Evolutionary conservation across 106 monocot species (phyloP).

Genomic region (Dendrobium officinale): DNA sequence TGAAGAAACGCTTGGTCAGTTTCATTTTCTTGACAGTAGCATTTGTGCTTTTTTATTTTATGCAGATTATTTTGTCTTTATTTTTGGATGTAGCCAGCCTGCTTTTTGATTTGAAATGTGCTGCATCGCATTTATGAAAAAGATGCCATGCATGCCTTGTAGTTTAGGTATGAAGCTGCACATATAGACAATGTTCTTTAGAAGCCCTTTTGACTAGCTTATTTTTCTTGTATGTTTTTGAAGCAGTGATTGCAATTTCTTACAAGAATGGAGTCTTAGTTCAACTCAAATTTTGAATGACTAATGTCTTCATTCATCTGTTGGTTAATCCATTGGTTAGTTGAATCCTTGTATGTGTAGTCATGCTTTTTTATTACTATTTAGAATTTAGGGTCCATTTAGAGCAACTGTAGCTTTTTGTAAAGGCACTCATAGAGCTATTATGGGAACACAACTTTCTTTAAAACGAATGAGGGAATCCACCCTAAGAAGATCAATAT

Average conservation of each 20-base stretch:
- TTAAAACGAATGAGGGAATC: no score
- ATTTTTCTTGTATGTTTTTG: not conserved
- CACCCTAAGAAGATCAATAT: no score
- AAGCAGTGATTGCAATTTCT: not conserved
- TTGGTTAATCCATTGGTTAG: not conserved
- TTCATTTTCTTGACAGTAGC: constrained; percentile 4
- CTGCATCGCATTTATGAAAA: not conserved
- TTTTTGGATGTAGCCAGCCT: not conserved
- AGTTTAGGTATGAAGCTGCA: constrained; percentile 2
- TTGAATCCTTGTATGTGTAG: not conserved
- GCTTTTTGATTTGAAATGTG: not conserved
- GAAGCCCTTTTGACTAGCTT: not conserved
- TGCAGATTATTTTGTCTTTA: not conserved
- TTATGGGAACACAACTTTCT: no score
- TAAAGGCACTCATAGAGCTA: no score
- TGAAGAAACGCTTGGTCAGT: constrained; percentile 71
- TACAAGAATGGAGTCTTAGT: not conserved
- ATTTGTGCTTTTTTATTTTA: constrained; percentile 1
- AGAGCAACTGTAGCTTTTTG: no score
- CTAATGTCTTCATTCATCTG: not conserved
- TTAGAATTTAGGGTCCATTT: not conserved
- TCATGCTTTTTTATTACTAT: not conserved
- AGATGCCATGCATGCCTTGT: not conserved
- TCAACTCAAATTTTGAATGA: not conserved
- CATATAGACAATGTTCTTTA: not conserved